Evolutionary conservation across 1,139 yeast genomes (phyloP), one percentile per base, ranked within the genome.

Genomic region (Candida tetrigidarum): DNA sequence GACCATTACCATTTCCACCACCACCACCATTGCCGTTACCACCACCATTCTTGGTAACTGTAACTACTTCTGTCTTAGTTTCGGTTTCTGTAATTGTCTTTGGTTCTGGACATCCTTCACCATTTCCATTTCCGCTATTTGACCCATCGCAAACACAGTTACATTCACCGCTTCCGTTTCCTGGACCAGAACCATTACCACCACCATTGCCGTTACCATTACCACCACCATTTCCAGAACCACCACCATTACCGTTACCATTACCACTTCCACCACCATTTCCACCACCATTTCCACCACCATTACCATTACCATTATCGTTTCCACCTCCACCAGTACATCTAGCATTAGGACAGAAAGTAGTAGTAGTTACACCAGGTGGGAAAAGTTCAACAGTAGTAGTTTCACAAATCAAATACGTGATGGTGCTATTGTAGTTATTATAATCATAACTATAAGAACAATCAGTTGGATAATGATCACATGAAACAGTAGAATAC

Each of bases 221-320:
- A 10, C 34, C 34, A 30, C 34, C 34, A 10, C 34, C 34, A 6
- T 20, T 20, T 15, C 34, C 34, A 10, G 16, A 30, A 15, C 34
- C 34, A 10, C 34, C 34, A 16, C 34, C 34, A 16, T 4, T 9
- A 2, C 34, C 34, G 5, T 7, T n/a, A 2, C 34, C 34, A 16
- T 55, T 10, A 1, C 36, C 36, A 12, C 36, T 15, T n/a, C 26
- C 26, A 1, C 8, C 10, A 1, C 36, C 36, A 1, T 10, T 9
- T 3, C 36, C 36, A 4, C 20, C 10, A 1, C 26, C 36, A 19
- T 85, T 91, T 3, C 84, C 80, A 4, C 84, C 72, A 3, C 83
- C 89, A 37, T 64, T 67, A 48, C 69, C 69, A 1, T 72, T 64
- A 28, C 57, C 56, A 5, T 58, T 39, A 45, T 54, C 23, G 2